Evolutionary conservation across 2,329 filamentous ascomycete species (phyloP).

Genomic region (Incumbomyces lentus): DNA sequence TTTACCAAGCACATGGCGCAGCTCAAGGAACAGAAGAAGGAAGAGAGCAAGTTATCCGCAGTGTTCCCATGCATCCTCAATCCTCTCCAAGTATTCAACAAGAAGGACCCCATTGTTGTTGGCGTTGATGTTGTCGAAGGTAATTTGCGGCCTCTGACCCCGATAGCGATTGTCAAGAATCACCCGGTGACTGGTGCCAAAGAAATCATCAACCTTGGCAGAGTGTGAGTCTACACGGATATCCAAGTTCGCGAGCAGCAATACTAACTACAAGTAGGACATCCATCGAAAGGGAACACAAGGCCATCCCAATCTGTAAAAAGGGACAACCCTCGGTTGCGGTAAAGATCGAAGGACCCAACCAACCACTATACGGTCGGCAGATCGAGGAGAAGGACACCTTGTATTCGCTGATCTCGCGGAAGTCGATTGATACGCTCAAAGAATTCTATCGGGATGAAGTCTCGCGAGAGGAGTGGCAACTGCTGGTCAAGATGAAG

Average conservation of each 20-base stretch:
- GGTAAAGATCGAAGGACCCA: slow-evolving; percentile 88
- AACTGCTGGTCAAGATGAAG: slow-evolving; percentile 90
- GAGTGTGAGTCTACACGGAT: slow-evolving; percentile 64
- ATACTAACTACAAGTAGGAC: slow-evolving; percentile 47
- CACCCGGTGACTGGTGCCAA: slow-evolving; percentile 70
- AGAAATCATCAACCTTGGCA: slow-evolving; percentile 73
- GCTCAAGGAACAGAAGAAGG: slow-evolving; percentile 82
- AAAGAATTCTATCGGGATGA: slow-evolving; percentile 92
- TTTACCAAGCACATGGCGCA: slow-evolving; percentile 93
- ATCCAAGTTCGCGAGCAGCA: neutral
- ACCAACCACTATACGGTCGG: slow-evolving; percentile 88
- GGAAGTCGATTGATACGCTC: slow-evolving; percentile 81
- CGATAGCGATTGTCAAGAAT: slow-evolving; percentile 74
- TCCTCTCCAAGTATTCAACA: slow-evolving; percentile 94
- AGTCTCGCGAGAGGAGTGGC: slow-evolving; percentile 87
- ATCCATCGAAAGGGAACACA: slow-evolving; percentile 95
- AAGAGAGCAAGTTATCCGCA: slow-evolving; percentile 87
- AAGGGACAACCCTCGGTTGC: slow-evolving; percentile 95
- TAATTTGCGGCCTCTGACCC: slow-evolving; percentile 73
- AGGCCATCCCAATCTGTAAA: slow-evolving; percentile 83
- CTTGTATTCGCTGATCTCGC: slow-evolving; percentile 78
- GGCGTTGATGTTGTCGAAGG: slow-evolving; percentile 95
- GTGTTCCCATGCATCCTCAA: slow-evolving; percentile 93
- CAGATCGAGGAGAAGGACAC: slow-evolving; percentile 86
- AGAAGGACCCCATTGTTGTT: slow-evolving; percentile 87